Base-by-base conservation (phyloP, 495 filamentous ascomycete species). In the Xylaria sp. region DNA sequence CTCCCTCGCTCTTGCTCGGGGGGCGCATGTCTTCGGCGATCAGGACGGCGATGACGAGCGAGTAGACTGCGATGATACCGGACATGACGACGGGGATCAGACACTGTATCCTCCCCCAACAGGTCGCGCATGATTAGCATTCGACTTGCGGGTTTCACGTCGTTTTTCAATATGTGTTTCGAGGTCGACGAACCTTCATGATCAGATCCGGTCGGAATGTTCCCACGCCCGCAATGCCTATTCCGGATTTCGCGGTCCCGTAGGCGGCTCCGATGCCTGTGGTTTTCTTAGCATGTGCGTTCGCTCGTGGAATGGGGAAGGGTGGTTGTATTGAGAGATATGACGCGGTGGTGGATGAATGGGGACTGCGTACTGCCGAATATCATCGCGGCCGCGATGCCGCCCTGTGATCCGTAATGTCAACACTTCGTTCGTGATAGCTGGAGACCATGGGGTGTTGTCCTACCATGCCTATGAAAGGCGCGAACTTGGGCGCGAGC, bases 21-120 rank as follows among this genome's bases (percentile, higher is more conserved):
- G 93, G 93, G 8, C 83, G 84, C 78, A 98, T 87, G 74, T 95
- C 92, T 75, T 91, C 90, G 19, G 94, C 92, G 78, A 98, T 98
- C 41, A 99, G 87, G 76, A 99, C 96, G 21, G 95, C 90, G 73
- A 99, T 93, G 73, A 99, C 96, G 57, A 99, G 92, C 44, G 94
- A 90, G 83, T 99, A 99, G 73, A 99, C 97, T 44, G 96, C 96
- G 74, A 99, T 94, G 78, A 99, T 99, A 87, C 96, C 96, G 78
- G 96, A 97, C 96, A 99, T 99, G 85, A 99, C 93, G 73, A 98
- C 95, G 67, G 95, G 96, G 76, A 97, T 95, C 46, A 97, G 86
- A 59, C 93, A 97, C 94, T 95, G 73, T 67, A 29, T 19, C 37
- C 14, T 2, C 17, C 53, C 55, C 52, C 76, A 67, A 73, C n/a